These are phyloP conservation scores for Melampsora americana DNA, from an alignment of 1,284 basidiomycete genomes.

Conservation along the genomic window DNA sequence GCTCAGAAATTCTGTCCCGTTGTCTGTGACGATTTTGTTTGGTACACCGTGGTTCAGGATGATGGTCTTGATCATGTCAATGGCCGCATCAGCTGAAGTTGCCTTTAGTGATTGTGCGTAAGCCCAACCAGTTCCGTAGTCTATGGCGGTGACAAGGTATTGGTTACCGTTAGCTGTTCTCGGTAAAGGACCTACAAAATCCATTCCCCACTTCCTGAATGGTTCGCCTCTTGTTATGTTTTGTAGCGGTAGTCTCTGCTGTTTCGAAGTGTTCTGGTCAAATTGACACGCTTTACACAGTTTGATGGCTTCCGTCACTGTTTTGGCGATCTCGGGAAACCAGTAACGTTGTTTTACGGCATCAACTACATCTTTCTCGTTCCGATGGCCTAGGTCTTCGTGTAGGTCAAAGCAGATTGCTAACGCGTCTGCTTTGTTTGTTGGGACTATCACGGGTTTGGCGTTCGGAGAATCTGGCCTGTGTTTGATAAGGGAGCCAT, in stretches of 20 bases:
- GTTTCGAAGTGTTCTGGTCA: not conserved
- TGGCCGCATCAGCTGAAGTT: not conserved
- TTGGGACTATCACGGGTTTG: no score
- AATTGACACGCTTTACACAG: no score
- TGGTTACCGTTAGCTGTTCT: not conserved
- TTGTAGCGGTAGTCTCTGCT: constrained; percentile 1
- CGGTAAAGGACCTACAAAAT: not conserved
- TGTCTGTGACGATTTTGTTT: not conserved
- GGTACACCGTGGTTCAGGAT: not conserved
- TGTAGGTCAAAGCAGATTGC: no score
- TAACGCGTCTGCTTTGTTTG: no score
- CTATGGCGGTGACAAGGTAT: not conserved
- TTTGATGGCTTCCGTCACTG: no score
- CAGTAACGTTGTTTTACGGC: no score
- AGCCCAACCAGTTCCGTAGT: not conserved
- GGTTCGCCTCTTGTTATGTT: not conserved
- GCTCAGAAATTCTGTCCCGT: no score
- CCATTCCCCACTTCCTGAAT: not conserved
- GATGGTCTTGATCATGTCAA: not conserved
- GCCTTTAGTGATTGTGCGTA: not conserved
- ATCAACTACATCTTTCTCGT: no score
- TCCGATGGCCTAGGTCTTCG: no score
- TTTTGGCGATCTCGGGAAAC: no score
- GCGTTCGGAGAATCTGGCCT: no score
- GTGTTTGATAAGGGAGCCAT: no score